These are phyloP conservation scores for Sphaerobolus stellatus DNA, from an alignment of 1,284 basidiomycete species.

Conservation along the genomic window DNA sequence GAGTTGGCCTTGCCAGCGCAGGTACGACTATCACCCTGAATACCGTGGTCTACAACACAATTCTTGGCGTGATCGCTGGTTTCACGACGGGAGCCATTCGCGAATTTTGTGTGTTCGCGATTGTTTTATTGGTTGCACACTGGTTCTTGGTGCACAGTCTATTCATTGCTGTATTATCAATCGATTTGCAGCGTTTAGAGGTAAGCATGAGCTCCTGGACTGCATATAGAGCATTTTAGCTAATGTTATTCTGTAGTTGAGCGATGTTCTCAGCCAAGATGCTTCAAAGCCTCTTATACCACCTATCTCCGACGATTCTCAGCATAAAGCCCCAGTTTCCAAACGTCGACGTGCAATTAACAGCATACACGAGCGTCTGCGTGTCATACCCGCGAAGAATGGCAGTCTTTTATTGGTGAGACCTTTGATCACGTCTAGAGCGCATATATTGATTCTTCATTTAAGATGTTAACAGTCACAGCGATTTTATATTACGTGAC, in stretches of 20 bases:
- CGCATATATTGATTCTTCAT: constrained; percentile 11
- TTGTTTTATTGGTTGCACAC: constrained; percentile 92
- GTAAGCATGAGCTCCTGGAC: constrained; percentile 37
- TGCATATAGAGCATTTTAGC: neutral
- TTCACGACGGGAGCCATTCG: constrained; percentile 81
- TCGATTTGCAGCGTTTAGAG: constrained; percentile 89
- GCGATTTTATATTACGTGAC: constrained; percentile 72
- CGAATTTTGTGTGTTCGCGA: constrained; percentile 92
- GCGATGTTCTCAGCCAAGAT: constrained; percentile 74
- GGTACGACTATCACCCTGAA: constrained; percentile 92
- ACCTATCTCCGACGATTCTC: constrained; percentile 29
- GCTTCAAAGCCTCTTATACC: constrained; percentile 29
- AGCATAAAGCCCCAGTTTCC: no score
- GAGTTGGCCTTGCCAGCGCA: constrained; percentile 82
- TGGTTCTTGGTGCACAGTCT: constrained; percentile 95
- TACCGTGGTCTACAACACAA: constrained; percentile 82
- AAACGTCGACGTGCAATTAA: no score
- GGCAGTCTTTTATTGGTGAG: constrained; percentile 9
- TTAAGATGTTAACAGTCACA: constrained; percentile 70
- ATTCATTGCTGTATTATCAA: constrained; percentile 86
- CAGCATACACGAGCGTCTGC: constrained; percentile 33
- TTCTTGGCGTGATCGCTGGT: constrained; percentile 78
- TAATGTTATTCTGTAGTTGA: constrained; percentile 51
- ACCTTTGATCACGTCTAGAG: neutral
- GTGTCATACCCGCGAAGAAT: constrained; percentile 6